Evolutionary conservation across 139 green algal genomes (phyloP).

Genomic region (Haematococcus lacustris): DNA sequence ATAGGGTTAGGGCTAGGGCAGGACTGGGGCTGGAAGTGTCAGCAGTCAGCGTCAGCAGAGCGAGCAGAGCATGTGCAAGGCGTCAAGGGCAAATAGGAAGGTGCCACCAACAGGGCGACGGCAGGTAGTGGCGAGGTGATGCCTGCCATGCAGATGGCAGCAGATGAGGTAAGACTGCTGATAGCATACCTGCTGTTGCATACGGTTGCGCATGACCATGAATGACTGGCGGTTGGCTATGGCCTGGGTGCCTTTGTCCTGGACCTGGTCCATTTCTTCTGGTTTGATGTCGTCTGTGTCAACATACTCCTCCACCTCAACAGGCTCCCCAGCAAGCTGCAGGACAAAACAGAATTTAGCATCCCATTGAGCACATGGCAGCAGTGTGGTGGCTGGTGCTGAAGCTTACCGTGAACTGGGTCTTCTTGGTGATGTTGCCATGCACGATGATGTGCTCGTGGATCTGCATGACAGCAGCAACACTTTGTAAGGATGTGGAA

Average conservation of each 20-base stretch:
- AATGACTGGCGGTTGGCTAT: conserved; percentile 39
- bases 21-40: not conserved
- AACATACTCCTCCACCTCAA: conserved; percentile 41
- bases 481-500: conserved; percentile 24
- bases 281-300: conserved; percentile 32
- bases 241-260: conserved; percentile 19
- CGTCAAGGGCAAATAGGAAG: not conserved
- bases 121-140: not conserved
- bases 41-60: not conserved
- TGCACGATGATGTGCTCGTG: too few species aligned
- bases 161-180: not conserved
- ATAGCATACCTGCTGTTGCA: conserved; percentile 15
- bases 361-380: too few species aligned
- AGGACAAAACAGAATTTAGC: too few species aligned
- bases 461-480: conserved; percentile 39
- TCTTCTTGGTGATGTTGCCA: conserved; percentile 41
- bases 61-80: not conserved
- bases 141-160: not conserved
- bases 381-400: too few species aligned
- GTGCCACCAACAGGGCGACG: not conserved
- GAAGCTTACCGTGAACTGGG: too few species aligned
- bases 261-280: too few species aligned
- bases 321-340: conserved; percentile 28
- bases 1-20: not conserved
- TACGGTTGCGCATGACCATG: conserved; percentile 30